A percentile compares a stretch with the other conserved stretches of the same genome.
Conservation (phyloP, 495 filamentous ascomycete species). For the Lophiostoma macrostomum region DNA sequence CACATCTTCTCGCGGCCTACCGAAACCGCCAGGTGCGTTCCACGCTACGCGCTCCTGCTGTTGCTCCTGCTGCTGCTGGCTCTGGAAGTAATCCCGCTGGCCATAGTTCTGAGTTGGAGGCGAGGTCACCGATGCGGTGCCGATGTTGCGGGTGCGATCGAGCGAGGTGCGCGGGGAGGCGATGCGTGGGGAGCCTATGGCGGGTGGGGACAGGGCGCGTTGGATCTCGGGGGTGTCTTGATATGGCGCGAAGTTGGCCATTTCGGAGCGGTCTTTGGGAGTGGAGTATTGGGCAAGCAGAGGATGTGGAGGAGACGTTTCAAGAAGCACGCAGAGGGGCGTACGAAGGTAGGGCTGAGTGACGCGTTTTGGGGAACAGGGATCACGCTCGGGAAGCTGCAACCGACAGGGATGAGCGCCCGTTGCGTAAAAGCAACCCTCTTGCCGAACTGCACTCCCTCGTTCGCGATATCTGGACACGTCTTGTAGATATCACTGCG, state of each 20-base stretch:
- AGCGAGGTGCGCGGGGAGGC: conserved; percentile 43
- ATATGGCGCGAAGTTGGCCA: conserved; percentile 81
- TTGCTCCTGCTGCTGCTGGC: conserved; percentile 34
- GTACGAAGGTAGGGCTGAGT: conserved; percentile 27
- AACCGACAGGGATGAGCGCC: neutral
- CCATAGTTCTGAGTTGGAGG: neutral
- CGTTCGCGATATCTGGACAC: no score
- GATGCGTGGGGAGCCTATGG: conserved; percentile 51
- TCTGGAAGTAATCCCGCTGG: conserved; percentile 26
- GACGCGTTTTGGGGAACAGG: no score
- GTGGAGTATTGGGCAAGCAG: neutral
- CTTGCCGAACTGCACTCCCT: no score
- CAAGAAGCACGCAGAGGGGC: neutral
- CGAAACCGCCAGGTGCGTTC: conserved; percentile 33
- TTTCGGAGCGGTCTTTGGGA: neutral
- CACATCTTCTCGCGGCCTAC: conserved; percentile 37
- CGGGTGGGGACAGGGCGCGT: conserved; percentile 67
- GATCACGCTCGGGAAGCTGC: neutral
- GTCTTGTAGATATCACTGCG: no score
- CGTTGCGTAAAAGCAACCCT: no score
- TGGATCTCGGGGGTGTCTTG: conserved; percentile 80
- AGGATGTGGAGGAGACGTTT: neutral
- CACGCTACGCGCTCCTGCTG: conserved; percentile 35
- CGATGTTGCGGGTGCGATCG: conserved; percentile 39
- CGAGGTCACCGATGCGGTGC: conserved; percentile 28